Base-by-base conservation (phyloP, 75 land plant species). In the Ceratopteris richardii region DNA sequence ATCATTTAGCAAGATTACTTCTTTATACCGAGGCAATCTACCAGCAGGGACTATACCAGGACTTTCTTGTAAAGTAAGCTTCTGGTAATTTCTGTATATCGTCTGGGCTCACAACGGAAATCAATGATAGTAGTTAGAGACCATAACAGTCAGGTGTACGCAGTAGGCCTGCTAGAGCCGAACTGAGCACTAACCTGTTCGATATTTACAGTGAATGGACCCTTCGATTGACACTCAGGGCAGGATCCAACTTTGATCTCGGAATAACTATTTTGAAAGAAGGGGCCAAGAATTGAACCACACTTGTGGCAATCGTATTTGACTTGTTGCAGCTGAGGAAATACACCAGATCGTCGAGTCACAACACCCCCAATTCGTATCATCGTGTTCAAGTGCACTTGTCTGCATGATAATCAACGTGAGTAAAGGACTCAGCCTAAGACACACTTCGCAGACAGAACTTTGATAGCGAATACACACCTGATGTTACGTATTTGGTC, bases 241-340 rank as follows among this genome's bases (percentile, higher is more conserved):
- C 98, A 94, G 44, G 98, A 94, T 30, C 98, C 98, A 44, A 94
- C 96, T 67, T 86, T 94, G 56, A 94, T 89, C 71, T 94, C 98
- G 22, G 84, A 75, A 60, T 85, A 87, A 28, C 91, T 86, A 57
- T 89, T 94, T 59, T 94, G 98, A 60, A 79, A 74, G 57, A 94
- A 94, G 7, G 96, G 96, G 2, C 98, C 98, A 50, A 94, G 65
- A 55, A 79, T 64, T 29, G 82, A 42, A 11, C 88, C 88, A 73
- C 98, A 94, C 59, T 94, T 94, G 63, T 68, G 80, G 67, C 96
- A 94, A 48, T 94, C 98, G 64, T 89, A 94, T 59, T 94, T 94
- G 37, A 94, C 96, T 66, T 89, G 87, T 65, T 88, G 95, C 68
- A 94, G 65, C 74, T 94, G 98, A 26, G 98, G 98, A 36, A 89